Base-by-base conservation (phyloP, 2,329 filamentous ascomycete genomes). In the Calonectria leucothoes region DNA sequence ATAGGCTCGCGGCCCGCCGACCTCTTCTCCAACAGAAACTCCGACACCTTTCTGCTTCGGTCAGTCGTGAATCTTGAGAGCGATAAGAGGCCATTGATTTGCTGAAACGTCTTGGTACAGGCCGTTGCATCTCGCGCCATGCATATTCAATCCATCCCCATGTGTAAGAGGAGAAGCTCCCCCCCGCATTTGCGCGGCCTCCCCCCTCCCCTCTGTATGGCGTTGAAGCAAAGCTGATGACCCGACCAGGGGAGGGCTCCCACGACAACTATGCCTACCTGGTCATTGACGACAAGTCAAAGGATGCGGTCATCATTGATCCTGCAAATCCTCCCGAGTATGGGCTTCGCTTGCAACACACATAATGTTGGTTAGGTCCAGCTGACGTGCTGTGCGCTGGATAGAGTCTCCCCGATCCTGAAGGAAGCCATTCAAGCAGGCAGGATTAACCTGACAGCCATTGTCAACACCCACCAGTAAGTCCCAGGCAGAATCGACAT, bases 391-490 rank as follows among this genome's bases (percentile, higher is more conserved):
- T 4, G 12, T 35, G 33, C 37, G 17, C 29, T 35, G 45, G 4
- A 11, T 35, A 93, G 91, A 79, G 91, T 93, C 59, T 84, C 87
- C 0, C 91, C 91, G 0, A 84, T 92, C 20, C 85, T 99, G 66
- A 93, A 96, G 82, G 89, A 95, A 76, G 92, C 94, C 73, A 93
- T 94, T 7, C 86, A 92, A 49, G 86, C 88, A 27, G 93, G 93
- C 20, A 90, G 91, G 78, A 95, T 98, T 82, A 96, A 97, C 79
- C 86, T 99, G 75, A 95, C 90, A 29, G 94, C 93, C 64, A 98
- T 99, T 82, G 93, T 98, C 81, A 99, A 99, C 83, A 99, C 97
- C 2, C 97, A 99, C 82, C 96, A 98, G 96, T 98, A 87, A 85
- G 94, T 85, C n/a, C 55, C 55, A 39, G 25, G 27, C 37, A 29